Base-by-base conservation (phyloP, 495 filamentous ascomycete genomes). In the Aspergillus sclerotiicarbonarius region DNA sequence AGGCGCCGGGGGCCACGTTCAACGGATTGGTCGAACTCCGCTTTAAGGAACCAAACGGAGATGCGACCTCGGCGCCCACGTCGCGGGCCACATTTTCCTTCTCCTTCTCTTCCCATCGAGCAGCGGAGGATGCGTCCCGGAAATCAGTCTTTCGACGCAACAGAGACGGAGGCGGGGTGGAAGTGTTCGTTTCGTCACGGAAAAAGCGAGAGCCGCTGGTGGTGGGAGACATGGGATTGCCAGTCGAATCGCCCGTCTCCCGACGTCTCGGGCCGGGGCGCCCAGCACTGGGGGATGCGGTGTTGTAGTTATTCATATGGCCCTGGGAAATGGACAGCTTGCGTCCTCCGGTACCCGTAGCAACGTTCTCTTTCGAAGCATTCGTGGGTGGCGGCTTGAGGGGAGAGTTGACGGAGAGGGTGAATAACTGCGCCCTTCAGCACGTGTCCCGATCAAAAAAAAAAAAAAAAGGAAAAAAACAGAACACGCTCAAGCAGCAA, bases 371-470 rank as follows among this genome's bases (percentile, higher is more conserved):
- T 65, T 96, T 92, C 60, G 80, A 84, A 48, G 77, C 70, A 56
- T 79, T 84, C 62, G 87, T 89, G 43, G 84, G 83, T 7, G 89
- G 91, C 13, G 89, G 89, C 72, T 97, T 98, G 44, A 97, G 76
- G 20, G 91, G 86, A 13, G 94, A 97, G 69, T 98, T 98, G 62
- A 98, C 90, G 48, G 93, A 92, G 43, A 81, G 80, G 31, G 87
- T 73, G 72, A 98, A 96, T 51, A 89, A 75, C 85, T 91, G 62
- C 30, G 53, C 50, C 50, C 41, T 49, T 74, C 63, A 71, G 66
- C 53, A 67, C 51, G 41, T 37, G 9, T 49, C 53, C 35, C 16
- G 20, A 33, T 16, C 47, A 66, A 56, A 19, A 63, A 44, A 29
- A 56, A n/a, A n/a, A n/a, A n/a, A n/a, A 20, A 48, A 19, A 15